Evolutionary conservation across 169 alveolate genomes (phyloP).

Genomic region (Cryptosporidium tyzzeri): DNA sequence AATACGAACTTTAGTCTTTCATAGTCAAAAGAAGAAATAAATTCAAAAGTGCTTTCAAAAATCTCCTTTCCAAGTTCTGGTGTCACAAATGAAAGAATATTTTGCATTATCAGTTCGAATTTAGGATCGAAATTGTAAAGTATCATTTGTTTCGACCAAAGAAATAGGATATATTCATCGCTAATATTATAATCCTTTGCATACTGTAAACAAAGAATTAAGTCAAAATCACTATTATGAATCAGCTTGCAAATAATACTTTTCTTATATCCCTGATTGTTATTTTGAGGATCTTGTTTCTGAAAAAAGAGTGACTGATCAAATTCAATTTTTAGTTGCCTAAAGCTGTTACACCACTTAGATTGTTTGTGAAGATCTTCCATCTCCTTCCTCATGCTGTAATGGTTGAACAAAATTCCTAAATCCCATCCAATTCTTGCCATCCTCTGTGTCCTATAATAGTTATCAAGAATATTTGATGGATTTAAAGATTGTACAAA

Average conservation of each 20-base stretch:
- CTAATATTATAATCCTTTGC: slow-evolving; percentile 63
- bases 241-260: slow-evolving; percentile 35
- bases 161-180: slow-evolving; percentile 50
- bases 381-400: slow-evolving; percentile 75
- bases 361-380: slow-evolving; percentile 68
- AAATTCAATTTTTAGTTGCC: slow-evolving; percentile 12
- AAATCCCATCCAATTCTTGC: slow-evolving; percentile 77
- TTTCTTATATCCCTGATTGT: slow-evolving; percentile 16
- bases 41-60: slow-evolving; percentile 24
- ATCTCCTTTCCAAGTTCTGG: slow-evolving; percentile 41
- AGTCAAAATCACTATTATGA: slow-evolving; percentile 30
- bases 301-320: slow-evolving; percentile 73
- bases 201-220: slow-evolving; percentile 41
- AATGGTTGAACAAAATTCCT: slow-evolving; percentile 63
- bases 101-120: slow-evolving; percentile 37
- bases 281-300: slow-evolving; percentile 61
- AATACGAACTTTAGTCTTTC: slow-evolving; percentile 47
- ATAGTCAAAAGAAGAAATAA: slow-evolving; percentile 45
- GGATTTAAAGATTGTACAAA: slow-evolving; percentile 69
- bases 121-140: neutral
- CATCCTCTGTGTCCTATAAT: slow-evolving; percentile 72
- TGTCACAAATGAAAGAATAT: slow-evolving; percentile 25
- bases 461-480: slow-evolving; percentile 67
- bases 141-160: slow-evolving; percentile 55
- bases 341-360: slow-evolving; percentile 65